Evolutionary conservation across 2,329 filamentous ascomycete species (phyloP).

Genomic region (Elsinoe necatrix): DNA sequence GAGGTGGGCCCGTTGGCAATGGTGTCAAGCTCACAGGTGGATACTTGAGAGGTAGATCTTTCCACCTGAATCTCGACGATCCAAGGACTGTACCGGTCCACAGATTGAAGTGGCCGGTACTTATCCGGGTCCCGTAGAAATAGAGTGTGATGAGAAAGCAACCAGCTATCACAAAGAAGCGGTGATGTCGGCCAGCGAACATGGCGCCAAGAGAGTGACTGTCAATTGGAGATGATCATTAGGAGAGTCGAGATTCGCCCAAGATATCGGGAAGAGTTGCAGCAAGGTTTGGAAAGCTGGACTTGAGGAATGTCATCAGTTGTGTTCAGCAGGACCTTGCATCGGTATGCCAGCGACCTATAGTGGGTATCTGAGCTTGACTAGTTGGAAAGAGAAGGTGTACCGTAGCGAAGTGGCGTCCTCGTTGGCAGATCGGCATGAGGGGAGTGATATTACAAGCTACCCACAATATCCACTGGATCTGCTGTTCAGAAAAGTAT

Average conservation of each 20-base stretch:
- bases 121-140: conserved; percentile 16
- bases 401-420: background rate
- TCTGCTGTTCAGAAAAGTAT: background rate
- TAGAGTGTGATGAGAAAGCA: conserved; percentile 16
- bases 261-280: conserved; percentile 3
- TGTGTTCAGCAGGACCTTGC: background rate
- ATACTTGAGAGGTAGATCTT: conserved; percentile 33
- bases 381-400: background rate
- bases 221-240: background rate
- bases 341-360: background rate
- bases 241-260: background rate
- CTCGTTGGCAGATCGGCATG: background rate
- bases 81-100: conserved; percentile 9
- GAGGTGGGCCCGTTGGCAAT: conserved; percentile 33
- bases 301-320: background rate
- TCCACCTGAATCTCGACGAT: conserved; percentile 28
- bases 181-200: conserved; percentile 14
- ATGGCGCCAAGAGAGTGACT: conserved; percentile 3
- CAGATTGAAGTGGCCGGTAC: conserved; percentile 13
- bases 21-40: conserved; percentile 30
- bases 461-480: background rate
- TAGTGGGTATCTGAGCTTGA: too few species aligned
- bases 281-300: background rate
- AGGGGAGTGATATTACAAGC: background rate
- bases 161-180: conserved; percentile 16